Conservation (phyloP, 306 rosid species). For the Calophaca sinica region DNA sequence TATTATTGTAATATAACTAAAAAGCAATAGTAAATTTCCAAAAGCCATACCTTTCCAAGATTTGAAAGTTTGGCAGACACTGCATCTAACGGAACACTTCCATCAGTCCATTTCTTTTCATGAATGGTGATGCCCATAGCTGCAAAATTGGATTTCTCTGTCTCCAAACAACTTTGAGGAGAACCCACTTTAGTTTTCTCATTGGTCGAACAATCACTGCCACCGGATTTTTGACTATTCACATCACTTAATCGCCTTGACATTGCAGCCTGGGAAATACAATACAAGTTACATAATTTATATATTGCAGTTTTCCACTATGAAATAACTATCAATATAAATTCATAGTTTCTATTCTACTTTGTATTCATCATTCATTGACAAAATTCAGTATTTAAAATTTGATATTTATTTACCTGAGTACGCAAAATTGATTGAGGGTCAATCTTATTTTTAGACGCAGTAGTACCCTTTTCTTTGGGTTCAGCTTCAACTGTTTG, state of each 20-base stretch:
- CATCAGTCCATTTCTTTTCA: constrained; percentile 94
- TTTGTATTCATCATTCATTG: neutral
- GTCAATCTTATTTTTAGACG: constrained; percentile 66
- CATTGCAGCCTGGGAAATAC: constrained; percentile 71
- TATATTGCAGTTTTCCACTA: neutral
- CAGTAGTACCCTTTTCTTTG: constrained; percentile 54
- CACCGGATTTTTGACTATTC: constrained; percentile 52
- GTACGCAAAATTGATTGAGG: constrained; percentile 79
- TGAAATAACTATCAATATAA: neutral
- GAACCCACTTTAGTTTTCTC: constrained; percentile 58
- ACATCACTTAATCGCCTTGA: constrained; percentile 91
- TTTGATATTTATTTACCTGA: constrained; percentile 60
- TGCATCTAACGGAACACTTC: constrained; percentile 73
- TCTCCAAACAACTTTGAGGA: constrained; percentile 39
- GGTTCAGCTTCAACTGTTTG: constrained; percentile 60
- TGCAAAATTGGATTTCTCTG: constrained; percentile 53
- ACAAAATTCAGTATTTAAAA: neutral
- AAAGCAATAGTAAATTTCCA: neutral
- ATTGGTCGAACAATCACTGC: constrained; percentile 55
- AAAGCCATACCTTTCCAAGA: constrained; percentile 74
- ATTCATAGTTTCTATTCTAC: neutral
- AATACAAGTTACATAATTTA: neutral
- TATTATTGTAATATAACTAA: neutral
- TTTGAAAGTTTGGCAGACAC: constrained; percentile 69
- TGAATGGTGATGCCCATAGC: constrained; percentile 74